phyloP scores from a whole-genome alignment of 2,329 filamentous ascomycete genomes.

The Claviceps maximensis region DNA sequence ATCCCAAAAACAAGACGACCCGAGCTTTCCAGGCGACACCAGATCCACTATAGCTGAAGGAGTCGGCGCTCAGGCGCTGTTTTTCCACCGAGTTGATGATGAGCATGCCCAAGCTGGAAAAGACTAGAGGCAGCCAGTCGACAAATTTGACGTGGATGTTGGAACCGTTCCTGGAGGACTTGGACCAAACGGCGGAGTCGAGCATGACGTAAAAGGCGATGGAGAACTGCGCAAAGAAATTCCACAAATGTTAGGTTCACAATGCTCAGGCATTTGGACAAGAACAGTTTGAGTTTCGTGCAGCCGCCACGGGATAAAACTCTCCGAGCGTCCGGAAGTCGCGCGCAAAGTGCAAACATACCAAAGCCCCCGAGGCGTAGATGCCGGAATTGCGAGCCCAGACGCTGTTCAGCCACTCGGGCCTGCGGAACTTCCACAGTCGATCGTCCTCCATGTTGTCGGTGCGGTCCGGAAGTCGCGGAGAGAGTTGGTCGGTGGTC shows the following conservation, averaged over 20 bases:
- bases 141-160: constrained; percentile 50
- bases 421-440: constrained; percentile 53
- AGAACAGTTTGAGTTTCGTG: neutral
- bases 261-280: neutral
- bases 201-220: constrained; percentile 57
- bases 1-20: constrained; percentile 54
- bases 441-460: constrained; percentile 47
- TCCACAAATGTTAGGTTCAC: neutral
- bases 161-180: constrained; percentile 45
- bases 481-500: too few species aligned
- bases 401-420: constrained; percentile 53
- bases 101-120: constrained; percentile 53
- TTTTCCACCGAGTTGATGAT: constrained; percentile 62
- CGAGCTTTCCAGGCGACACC: constrained; percentile 57
- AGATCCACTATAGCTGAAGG: constrained; percentile 47
- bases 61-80: constrained; percentile 48
- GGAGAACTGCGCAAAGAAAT: constrained; percentile 39
- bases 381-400: constrained; percentile 51
- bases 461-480: too few species aligned
- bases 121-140: constrained; percentile 58
- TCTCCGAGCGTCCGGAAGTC: too few species aligned
- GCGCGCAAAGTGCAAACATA: constrained; percentile 23
- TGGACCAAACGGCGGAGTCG: constrained; percentile 54
- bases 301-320: neutral
- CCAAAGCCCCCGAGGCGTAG: constrained; percentile 49